Evolutionary conservation across 2,329 filamentous ascomycete genomes (phyloP).

Genomic region (Ophiocordyceps sinensis): DNA sequence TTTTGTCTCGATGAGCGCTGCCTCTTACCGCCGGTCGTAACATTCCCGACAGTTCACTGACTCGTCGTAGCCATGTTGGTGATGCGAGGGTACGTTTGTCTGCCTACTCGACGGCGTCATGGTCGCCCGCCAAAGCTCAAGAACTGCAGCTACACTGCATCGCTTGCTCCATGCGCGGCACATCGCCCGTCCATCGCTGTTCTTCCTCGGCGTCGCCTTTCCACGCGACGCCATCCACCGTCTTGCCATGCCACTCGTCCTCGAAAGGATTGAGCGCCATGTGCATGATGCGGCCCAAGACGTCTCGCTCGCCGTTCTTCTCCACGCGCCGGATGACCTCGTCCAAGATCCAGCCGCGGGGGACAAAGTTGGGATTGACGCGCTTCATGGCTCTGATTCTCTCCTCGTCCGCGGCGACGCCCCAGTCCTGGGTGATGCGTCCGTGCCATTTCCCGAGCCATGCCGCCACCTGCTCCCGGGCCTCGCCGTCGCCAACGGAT

Average conservation of each 20-base stretch:
- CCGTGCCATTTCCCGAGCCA: conserved; percentile 74
- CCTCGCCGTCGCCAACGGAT: conserved; percentile 44
- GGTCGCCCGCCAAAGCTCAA: conserved; percentile 21
- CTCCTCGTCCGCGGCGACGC: conserved; percentile 40
- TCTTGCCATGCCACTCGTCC: conserved; percentile 51
- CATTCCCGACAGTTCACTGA: conserved; percentile 22
- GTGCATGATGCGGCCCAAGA: conserved; percentile 64
- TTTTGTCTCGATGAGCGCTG: conserved; percentile 42
- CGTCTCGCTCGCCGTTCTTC: conserved; percentile 64
- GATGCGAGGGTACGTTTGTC: background rate
- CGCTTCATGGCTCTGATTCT: conserved; percentile 62
- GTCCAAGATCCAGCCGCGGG: conserved; percentile 82
- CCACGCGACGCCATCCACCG: conserved; percentile 33
- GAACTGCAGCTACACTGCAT: conserved; percentile 96
- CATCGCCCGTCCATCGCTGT: conserved; percentile 70
- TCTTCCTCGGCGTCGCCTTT: conserved; percentile 57
- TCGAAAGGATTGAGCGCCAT: conserved; percentile 76
- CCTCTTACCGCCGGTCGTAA: conserved; percentile 65
- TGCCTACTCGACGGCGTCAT: background rate
- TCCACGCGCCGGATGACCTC: conserved; percentile 86
- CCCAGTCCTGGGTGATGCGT: conserved; percentile 66
- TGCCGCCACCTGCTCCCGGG: conserved; percentile 49
- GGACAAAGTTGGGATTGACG: conserved; percentile 87
- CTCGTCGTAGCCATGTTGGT: background rate
- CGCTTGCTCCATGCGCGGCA: conserved; percentile 60